These are phyloP conservation scores for Coccomyxa sp. DNA, from an alignment of 139 green algal genomes.

Conservation along the genomic window DNA sequence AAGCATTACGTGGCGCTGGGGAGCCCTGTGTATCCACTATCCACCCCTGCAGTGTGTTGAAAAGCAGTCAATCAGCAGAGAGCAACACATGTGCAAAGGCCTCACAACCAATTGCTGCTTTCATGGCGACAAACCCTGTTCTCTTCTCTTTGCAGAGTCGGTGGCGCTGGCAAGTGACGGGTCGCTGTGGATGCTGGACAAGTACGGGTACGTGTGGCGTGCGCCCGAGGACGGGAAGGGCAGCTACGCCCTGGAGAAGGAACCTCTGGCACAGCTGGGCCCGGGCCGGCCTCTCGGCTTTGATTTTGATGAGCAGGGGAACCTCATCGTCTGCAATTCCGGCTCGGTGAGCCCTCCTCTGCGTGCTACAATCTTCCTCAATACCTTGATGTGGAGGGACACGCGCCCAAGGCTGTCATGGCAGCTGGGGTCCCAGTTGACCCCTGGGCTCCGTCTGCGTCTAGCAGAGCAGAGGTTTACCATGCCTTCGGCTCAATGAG, in stretches of 20 bases:
- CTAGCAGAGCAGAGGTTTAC: too few species aligned
- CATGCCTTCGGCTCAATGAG: too few species aligned
- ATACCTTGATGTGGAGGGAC: too few species aligned
- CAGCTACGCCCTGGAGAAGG: not conserved
- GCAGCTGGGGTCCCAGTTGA: too few species aligned
- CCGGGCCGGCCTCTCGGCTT: conserved; percentile 33
- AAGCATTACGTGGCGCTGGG: not conserved
- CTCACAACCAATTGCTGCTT: not conserved
- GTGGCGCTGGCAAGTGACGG: conserved; percentile 25
- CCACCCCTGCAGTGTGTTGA: not conserved
- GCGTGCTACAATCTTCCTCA: too few species aligned
- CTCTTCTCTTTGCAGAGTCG: conserved; percentile 27
- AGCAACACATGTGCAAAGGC: not conserved
- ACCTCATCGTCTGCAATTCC: conserved; percentile 27
- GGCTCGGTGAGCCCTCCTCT: conserved; percentile 24
- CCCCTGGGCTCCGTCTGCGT: too few species aligned
- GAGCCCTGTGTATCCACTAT: not conserved
- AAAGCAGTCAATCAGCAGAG: not conserved
- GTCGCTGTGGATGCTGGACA: conserved; percentile 27
- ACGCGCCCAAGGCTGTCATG: too few species aligned
- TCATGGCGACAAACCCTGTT: not conserved
- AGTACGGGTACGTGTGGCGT: conserved; percentile 17
- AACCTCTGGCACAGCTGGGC: conserved; percentile 24
- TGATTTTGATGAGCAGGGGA: conserved; percentile 10
- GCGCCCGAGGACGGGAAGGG: not conserved